These are phyloP conservation scores for Croton laevigatus DNA, from an alignment of 441 rosid species.

Conservation along the genomic window DNA sequence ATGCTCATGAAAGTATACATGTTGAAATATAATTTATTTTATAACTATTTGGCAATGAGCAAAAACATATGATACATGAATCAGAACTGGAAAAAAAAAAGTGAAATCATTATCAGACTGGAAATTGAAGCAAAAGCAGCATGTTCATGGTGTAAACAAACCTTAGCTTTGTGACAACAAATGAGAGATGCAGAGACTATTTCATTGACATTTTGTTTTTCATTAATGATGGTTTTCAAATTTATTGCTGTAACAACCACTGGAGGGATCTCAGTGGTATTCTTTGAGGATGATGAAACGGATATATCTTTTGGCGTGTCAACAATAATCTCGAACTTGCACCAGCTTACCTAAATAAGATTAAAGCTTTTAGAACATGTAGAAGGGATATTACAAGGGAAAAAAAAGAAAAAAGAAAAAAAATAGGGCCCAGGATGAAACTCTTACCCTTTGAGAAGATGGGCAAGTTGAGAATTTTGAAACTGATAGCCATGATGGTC, in stretches of 20 bases:
- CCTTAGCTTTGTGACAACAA: constrained; percentile 95
- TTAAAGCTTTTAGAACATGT: constrained; percentile 16
- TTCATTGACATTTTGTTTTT: constrained; percentile 81
- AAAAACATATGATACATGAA: constrained; percentile 11
- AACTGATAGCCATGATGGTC: constrained; percentile 92
- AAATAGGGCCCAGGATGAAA: constrained; percentile 20
- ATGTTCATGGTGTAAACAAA: constrained; percentile 34
- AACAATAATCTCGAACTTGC: constrained; percentile 82
- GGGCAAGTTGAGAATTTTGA: constrained; percentile 67
- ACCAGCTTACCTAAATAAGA: constrained; percentile 87
- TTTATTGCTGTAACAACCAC: constrained; percentile 88
- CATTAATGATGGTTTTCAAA: constrained; percentile 81
- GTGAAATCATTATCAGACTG: background rate
- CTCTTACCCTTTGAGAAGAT: constrained; percentile 70
- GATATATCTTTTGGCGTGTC: constrained; percentile 65
- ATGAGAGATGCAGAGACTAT: constrained; percentile 87
- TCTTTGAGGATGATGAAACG: constrained; percentile 51
- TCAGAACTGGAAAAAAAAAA: background rate
- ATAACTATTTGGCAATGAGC: background rate
- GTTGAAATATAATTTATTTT: background rate
- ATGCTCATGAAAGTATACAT: background rate
- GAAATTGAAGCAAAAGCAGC: constrained; percentile 16
- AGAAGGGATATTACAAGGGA: constrained; percentile 4
- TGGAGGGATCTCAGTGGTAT: constrained; percentile 61
- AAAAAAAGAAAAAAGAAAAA: too few species aligned